phyloP scores from a whole-genome alignment of 495 filamentous ascomycete species.

The Penicillium simplicissimum region DNA sequence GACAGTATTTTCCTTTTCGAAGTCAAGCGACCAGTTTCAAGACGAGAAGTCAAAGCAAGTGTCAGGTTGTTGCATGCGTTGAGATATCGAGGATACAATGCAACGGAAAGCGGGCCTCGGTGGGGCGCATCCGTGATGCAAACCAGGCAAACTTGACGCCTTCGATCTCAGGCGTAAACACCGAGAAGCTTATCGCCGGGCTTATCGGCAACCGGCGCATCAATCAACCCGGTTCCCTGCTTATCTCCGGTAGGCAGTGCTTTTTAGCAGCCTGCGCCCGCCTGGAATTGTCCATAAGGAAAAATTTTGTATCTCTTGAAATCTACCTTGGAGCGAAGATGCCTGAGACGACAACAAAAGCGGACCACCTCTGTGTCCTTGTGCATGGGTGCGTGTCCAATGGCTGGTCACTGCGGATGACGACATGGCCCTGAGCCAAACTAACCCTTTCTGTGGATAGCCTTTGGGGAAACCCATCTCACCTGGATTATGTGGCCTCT shows the following conservation, averaged over 20 bases:
- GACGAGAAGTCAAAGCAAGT: background rate
- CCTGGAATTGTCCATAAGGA: background rate
- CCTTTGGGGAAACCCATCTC: constrained; percentile 89
- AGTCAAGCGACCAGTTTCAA: background rate
- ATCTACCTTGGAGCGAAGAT: background rate
- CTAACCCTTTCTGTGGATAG: constrained; percentile 39
- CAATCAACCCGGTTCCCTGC: constrained; percentile 2
- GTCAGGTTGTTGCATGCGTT: background rate
- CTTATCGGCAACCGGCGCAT: constrained; percentile 3
- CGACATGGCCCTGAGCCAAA: constrained; percentile 6
- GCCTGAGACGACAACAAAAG: constrained; percentile 24
- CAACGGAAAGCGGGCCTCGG: background rate
- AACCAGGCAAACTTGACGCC: constrained; percentile 5
- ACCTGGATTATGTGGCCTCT: constrained; percentile 71
- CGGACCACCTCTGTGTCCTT: constrained; percentile 87
- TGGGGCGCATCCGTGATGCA: background rate
- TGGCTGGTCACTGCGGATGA: background rate
- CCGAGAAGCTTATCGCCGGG: constrained; percentile 4
- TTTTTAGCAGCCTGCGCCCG: background rate
- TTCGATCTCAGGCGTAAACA: background rate
- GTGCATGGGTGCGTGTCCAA: constrained; percentile 74
- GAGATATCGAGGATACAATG: background rate
- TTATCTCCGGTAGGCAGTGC: constrained; percentile 11
- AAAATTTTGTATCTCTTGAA: background rate
- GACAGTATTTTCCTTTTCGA: background rate